phyloP scores from a whole-genome alignment of 129 eudicot genomes.

The Rutidosis leptorrhynchoides region DNA sequence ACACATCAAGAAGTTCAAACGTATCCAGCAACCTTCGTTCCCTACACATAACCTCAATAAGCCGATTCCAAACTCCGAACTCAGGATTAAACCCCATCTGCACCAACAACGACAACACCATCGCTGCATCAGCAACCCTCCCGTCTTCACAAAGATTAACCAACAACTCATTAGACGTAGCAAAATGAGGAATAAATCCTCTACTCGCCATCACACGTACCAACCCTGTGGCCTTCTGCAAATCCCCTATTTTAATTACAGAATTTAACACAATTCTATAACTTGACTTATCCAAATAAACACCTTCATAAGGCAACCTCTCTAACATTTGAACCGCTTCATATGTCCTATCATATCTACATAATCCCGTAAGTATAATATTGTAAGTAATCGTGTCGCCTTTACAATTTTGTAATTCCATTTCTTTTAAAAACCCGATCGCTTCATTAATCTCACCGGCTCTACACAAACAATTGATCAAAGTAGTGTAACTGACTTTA shows the following conservation, averaged over 20 bases:
- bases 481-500: slow-evolving; percentile 62
- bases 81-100: slow-evolving; percentile 73
- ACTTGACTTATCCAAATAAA: slow-evolving; percentile 63
- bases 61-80: slow-evolving; percentile 50
- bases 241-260: slow-evolving; percentile 49
- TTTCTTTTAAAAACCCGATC: slow-evolving; percentile 58
- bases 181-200: slow-evolving; percentile 79
- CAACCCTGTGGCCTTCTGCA: slow-evolving; percentile 6
- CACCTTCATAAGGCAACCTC: slow-evolving; percentile 53
- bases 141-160: slow-evolving; percentile 22
- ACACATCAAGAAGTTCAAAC: slow-evolving; percentile 57
- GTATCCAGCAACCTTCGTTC: slow-evolving; percentile 70
- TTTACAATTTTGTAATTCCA: slow-evolving; percentile 56
- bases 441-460: slow-evolving; percentile 53
- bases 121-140: slow-evolving; percentile 11
- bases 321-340: slow-evolving; percentile 77
- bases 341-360: slow-evolving; percentile 46
- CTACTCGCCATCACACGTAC: slow-evolving; percentile 43
- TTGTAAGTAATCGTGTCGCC: slow-evolving; percentile 59
- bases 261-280: slow-evolving; percentile 66
- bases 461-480: slow-evolving; percentile 61
- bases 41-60: slow-evolving; percentile 57
- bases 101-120: slow-evolving; percentile 9
- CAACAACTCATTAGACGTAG: slow-evolving; percentile 68
- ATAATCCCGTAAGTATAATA: slow-evolving; percentile 58